Base-by-base conservation (phyloP, 208 protist species). In the Sergeia podlipaevii region DNA sequence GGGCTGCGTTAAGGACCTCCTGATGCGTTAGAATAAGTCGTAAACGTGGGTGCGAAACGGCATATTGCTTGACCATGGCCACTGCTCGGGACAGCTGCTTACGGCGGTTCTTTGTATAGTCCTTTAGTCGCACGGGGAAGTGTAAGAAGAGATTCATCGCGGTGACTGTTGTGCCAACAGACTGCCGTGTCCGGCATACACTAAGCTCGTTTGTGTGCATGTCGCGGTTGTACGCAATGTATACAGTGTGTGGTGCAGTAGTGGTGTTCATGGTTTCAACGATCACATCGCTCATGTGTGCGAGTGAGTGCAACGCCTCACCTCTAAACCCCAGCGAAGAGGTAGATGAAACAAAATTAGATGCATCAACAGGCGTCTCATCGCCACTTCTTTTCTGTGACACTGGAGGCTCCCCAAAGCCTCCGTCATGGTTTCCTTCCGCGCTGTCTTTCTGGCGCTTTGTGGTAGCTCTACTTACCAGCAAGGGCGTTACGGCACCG, bases 271-370 rank as follows among this genome's bases (percentile, higher is more conserved):
- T 80, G 6, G 87, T 90, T 29, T 81, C 69, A 15, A 98, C 59
- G 3, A 63, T 68, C 10, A 97, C 65, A n/a, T 82, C 62, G 50
- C 75, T 77, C 26, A 97, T 18, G 38, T 82, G 57, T 23, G 89
- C 93, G 38, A 99, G 73, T 6, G 93, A 96, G 44, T 93, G 88
- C 23, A 99, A 71, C n/a, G 97, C 98, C 65, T 99, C 97, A 1
- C 98, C 98, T 18, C 98, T 76, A 63, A 99, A 99, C 11, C 98
- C 98, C 0, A 95, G 69, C 24, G 85, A 80, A 1, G 61, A 58
- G 39, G 18, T 20, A 7, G 29, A 23, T 8, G 46, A 5, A 5
- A 17, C 5, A 8, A 15, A 5, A 2, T 27, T 58, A 27, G 18
- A 20, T 1, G 13, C 34, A 21, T 50, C 55, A 48, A 43, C 28